phyloP scores from a whole-genome alignment of 2,329 filamentous ascomycete species.

The Colletotrichum incanum region DNA sequence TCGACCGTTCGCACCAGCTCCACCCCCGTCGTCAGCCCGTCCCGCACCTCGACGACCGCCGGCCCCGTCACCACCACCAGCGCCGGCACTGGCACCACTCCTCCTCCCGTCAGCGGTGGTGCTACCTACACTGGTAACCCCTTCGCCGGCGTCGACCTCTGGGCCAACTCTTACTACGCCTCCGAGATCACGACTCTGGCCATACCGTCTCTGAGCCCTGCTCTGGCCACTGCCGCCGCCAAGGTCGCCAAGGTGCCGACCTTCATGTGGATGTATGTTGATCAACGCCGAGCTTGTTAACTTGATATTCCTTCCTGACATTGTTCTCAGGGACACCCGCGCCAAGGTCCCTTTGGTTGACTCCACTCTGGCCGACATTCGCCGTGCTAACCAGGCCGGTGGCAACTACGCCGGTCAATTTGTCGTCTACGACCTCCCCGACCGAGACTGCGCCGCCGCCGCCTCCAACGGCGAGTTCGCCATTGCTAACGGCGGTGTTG shows the following conservation, averaged over 20 bases:
- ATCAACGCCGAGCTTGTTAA: neutral
- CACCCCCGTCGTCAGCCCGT: slow-evolving; percentile 49
- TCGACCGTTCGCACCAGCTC: slow-evolving; percentile 42
- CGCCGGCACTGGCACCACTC: slow-evolving; percentile 44
- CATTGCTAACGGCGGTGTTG: slow-evolving; percentile 65
- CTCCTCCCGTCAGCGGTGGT: slow-evolving; percentile 53
- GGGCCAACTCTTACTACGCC: slow-evolving; percentile 70
- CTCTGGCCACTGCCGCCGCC: slow-evolving; percentile 67
- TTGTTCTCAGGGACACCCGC: slow-evolving; percentile 60
- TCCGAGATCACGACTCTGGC: slow-evolving; percentile 70
- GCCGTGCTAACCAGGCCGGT: slow-evolving; percentile 54
- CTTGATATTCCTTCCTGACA: slow-evolving; percentile 43
- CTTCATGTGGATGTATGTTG: slow-evolving; percentile 67
- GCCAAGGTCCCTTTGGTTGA: slow-evolving; percentile 64
- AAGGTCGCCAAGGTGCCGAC: slow-evolving; percentile 67
- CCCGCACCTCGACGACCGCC: slow-evolving; percentile 56
- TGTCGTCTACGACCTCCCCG: slow-evolving; percentile 72
- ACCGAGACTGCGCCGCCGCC: slow-evolving; percentile 71
- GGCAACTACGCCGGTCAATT: slow-evolving; percentile 63
- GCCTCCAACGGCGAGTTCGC: slow-evolving; percentile 71
- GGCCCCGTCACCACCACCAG: slow-evolving; percentile 45
- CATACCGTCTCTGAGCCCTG: slow-evolving; percentile 73
- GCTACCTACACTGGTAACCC: slow-evolving; percentile 69
- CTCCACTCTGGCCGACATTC: slow-evolving; percentile 62
- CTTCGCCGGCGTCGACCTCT: slow-evolving; percentile 65